phyloP scores from a whole-genome alignment of 176 grass and related monocot species.

The Secale cereale region DNA sequence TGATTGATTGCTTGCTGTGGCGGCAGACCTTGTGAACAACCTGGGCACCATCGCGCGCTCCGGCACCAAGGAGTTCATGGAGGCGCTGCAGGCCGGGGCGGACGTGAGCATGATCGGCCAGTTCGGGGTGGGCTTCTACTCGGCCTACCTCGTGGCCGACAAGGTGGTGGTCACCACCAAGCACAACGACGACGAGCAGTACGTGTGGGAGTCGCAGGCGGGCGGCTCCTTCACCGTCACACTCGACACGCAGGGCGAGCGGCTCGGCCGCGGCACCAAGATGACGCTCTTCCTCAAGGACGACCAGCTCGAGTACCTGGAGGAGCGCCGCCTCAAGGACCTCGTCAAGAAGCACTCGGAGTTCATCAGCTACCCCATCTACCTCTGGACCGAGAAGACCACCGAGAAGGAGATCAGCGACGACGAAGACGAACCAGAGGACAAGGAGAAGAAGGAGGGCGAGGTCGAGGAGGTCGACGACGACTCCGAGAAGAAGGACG shows the following conservation, averaged over 20 bases:
- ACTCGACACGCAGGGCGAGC: conserved; percentile 39
- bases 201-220: conserved; percentile 65
- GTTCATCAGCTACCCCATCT: conserved; percentile 76
- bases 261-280: conserved; percentile 59
- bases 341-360: conserved; percentile 68
- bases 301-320: conserved; percentile 60
- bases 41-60: conserved; percentile 62
- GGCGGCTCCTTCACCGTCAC: conserved; percentile 59
- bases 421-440: conserved; percentile 51
- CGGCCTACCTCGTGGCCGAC: conserved; percentile 59
- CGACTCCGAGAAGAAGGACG: neutral
- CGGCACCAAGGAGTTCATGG: conserved; percentile 65
- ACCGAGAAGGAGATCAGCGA: conserved; percentile 65
- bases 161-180: conserved; percentile 65
- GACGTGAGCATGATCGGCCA: conserved; percentile 71
- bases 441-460: conserved; percentile 29
- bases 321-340: conserved; percentile 62
- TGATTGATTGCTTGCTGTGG: neutral
- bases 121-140: conserved; percentile 69
- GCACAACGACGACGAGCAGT: conserved; percentile 83
- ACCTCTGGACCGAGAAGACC: conserved; percentile 65
- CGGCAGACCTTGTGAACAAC: conserved; percentile 51
- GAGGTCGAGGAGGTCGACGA: conserved; percentile 38
- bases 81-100: conserved; percentile 46
- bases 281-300: conserved; percentile 65